Conservation (phyloP, 352 stramenopile species). For the Phytophthora pisi region DNA sequence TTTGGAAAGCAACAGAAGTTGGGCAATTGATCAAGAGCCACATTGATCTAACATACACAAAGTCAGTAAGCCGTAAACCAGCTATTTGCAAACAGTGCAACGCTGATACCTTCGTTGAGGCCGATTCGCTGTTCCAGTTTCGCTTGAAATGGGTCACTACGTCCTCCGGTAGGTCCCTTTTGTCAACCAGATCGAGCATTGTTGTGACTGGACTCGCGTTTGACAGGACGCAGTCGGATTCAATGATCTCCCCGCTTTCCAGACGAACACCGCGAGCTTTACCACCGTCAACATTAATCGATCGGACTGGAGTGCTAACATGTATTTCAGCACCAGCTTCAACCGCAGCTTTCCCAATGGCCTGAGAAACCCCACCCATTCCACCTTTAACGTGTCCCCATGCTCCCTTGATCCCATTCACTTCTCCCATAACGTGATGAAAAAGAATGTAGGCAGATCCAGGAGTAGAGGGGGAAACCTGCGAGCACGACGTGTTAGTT, state of each 20-base stretch:
- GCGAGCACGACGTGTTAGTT: neutral
- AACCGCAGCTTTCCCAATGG: slow-evolving; percentile 63
- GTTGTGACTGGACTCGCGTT: slow-evolving; percentile 82
- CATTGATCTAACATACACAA: slow-evolving; percentile 77
- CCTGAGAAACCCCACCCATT: slow-evolving; percentile 85
- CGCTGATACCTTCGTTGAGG: slow-evolving; percentile 69
- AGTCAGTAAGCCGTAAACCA: neutral
- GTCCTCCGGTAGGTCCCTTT: slow-evolving; percentile 53
- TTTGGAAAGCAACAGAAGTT: slow-evolving; percentile 88
- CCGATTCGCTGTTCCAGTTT: slow-evolving; percentile 82
- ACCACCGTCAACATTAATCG: slow-evolving; percentile 59
- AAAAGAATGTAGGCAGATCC: slow-evolving; percentile 92
- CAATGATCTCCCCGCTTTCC: slow-evolving; percentile 52
- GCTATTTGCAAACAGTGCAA: neutral
- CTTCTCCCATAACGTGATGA: slow-evolving; percentile 93
- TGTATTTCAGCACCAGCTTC: slow-evolving; percentile 75
- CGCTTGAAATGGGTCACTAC: slow-evolving; percentile 77
- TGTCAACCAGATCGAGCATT: slow-evolving; percentile 82
- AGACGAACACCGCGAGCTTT: slow-evolving; percentile 70
- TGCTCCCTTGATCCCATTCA: slow-evolving; percentile 85
- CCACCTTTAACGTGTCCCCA: slow-evolving; percentile 92
- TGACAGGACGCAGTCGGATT: slow-evolving; percentile 74
- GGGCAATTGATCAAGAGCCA: slow-evolving; percentile 80
- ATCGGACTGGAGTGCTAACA: slow-evolving; percentile 66
- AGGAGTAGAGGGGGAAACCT: slow-evolving; percentile 83